A percentile compares a stretch with the other conserved stretches of the same genome.
phyloP scores from a whole-genome alignment of 2,329 filamentous ascomycete genomes.

The Pseudogymnoascus sp. region DNA sequence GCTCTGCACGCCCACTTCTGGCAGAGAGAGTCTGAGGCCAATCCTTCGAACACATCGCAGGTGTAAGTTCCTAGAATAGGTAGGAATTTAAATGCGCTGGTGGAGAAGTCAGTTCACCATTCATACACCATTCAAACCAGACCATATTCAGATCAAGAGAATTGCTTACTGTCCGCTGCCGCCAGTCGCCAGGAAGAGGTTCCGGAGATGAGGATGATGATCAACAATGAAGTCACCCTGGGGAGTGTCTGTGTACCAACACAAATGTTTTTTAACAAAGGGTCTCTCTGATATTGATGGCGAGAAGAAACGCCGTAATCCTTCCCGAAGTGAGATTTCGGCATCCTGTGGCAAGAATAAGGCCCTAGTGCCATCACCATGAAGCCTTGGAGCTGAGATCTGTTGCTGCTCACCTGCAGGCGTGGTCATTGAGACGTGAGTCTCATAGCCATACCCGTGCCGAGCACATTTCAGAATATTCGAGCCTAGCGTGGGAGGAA shows the following conservation, averaged over 20 bases:
- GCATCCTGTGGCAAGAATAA: slow-evolving; percentile 39
- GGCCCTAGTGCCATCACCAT: background rate
- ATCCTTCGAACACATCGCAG: background rate
- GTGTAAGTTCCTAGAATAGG: background rate
- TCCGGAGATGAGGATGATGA: slow-evolving; percentile 41
- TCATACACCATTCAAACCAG: background rate
- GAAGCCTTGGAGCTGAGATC: background rate
- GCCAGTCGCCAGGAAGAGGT: slow-evolving; percentile 41
- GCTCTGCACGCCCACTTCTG: background rate
- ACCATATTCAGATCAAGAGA: background rate
- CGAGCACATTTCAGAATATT: slow-evolving; percentile 51
- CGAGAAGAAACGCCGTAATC: slow-evolving; percentile 30
- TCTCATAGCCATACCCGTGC: slow-evolving; percentile 51
- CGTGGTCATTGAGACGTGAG: slow-evolving; percentile 27
- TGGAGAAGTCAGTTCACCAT: background rate
- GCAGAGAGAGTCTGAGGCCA: background rate
- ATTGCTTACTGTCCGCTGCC: slow-evolving; percentile 34
- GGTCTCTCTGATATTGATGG: slow-evolving; percentile 36
- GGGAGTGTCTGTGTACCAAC: slow-evolving; percentile 60
- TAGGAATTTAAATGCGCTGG: background rate
- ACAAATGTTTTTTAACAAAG: slow-evolving; percentile 45
- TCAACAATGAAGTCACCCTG: slow-evolving; percentile 55
- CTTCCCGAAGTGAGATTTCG: slow-evolving; percentile 41
- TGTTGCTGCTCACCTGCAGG: slow-evolving; percentile 11
- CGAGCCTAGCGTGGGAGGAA: slow-evolving; percentile 48